Percentiles rank a stretch among this genome's conserved stretches.
These are phyloP conservation scores for Neurospora pannonica DNA, from an alignment of 495 filamentous ascomycete species.

Conservation along the genomic window DNA sequence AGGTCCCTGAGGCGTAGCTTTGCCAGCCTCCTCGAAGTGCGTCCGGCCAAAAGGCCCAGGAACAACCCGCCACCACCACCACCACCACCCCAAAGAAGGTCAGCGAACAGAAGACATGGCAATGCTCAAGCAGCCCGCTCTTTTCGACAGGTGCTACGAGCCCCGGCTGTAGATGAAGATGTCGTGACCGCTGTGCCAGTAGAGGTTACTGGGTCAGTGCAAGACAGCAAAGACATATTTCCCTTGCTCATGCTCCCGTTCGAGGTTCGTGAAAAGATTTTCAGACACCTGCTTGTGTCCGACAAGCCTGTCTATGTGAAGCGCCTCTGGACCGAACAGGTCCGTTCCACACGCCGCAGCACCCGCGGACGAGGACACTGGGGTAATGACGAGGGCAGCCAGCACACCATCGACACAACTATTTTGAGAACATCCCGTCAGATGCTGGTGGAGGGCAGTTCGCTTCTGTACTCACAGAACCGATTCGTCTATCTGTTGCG, in stretches of 20 bases:
- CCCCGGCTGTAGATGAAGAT: background rate
- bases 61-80: background rate
- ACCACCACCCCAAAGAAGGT: background rate
- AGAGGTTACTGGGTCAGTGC: too few species aligned
- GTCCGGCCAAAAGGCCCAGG: background rate
- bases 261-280: constrained; percentile 29
- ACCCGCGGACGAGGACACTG: background rate
- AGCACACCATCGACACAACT: constrained; percentile 12
- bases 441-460: constrained; percentile 18
- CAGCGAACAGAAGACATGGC: background rate
- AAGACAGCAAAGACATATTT: background rate
- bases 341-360: constrained; percentile 6
- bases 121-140: background rate
- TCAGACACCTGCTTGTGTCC: constrained; percentile 23
- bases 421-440: constrained; percentile 25
- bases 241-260: constrained; percentile 12
- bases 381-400: background rate
- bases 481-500: constrained; percentile 30
- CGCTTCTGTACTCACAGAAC: constrained; percentile 32
- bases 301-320: constrained; percentile 25
- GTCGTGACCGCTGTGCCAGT: background rate
- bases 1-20: background rate
- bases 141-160: background rate
- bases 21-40: background rate
- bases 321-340: constrained; percentile 22